Evolutionary conservation across 176 grass and related monocot species (phyloP), one percentile per base, ranked within the genome.

Genomic region (Zizania latifolia): DNA sequence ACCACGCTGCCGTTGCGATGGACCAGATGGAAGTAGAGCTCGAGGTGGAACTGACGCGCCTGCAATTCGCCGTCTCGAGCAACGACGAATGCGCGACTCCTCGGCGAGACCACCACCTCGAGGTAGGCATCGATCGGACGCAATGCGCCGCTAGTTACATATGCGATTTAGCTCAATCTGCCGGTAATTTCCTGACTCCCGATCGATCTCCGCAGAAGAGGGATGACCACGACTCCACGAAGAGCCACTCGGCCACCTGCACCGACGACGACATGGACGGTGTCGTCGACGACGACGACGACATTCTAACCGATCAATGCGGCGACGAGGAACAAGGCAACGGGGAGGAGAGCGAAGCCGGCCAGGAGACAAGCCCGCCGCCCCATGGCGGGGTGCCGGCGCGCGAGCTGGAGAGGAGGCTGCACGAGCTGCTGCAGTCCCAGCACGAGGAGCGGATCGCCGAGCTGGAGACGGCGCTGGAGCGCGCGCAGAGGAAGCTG

Each of bases 11-110:
- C 7, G 36, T 50, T 5, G 57, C 58, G 1, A 90, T 88, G 72
- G 78, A 93, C 43, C 73, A 71, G 22, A 87, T 94, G 86, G 94
- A 98, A 68, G 88, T 78, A 3, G 91, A 94, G 74, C 81, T 94
- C 19, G 88, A 97, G 79, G 73, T 60, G 11, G 89, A 92, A 56
- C 84, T 96, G 14, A 58, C 78, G 57, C 84, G 71, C 14, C 38
- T 96, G 46, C 84, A 88, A 41, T 36, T 58, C 39, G 17, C 12
- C 39, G 12, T 8, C 5, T 24, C 72, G 10, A 74, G 69, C 21
- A 32, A 27, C 8, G 67, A 89, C 57, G 71, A 86, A 15, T 22
- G 5, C 39, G 31, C 10, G 4, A 59, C 10, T 41, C 63, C 19
- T 59, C 62, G 7, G 1, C 51, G 14, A 15, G 78, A 70, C 75